Base-by-base conservation (phyloP, 2,329 filamentous ascomycete species). In the Aspergillus quadrilineatus region DNA sequence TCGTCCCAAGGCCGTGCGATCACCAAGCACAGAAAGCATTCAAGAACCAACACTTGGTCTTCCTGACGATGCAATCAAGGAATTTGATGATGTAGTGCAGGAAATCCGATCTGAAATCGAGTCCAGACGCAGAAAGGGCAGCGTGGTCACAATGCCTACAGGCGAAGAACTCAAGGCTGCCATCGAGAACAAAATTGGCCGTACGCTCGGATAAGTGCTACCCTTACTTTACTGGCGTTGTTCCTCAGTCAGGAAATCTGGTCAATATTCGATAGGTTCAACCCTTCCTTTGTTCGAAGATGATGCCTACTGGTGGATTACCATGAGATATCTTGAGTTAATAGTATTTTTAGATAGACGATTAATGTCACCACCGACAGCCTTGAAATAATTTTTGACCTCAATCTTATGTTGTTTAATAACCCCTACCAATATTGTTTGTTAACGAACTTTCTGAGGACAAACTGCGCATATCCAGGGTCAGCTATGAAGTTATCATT, bases 21-120 rank as follows among this genome's bases (percentile, higher is more conserved):
- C 79, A 1, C 68, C 78, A 8, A 87, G 85, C 66, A 77, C 80
- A 15, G 86, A 90, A 10, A 84, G 80, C 55, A 61, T 86, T 14
- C 79, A 79, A 45, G 81, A 85, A 53, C 89, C 89, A 0, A 81
- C 90, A 2, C 76, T 96, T 5, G 93, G 93, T 28, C 79, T 97
- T 37, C 88, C 90, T 1, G 85, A 85, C 61, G 92, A 97, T 69
- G 86, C 86, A 0, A 85, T 86, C 53, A 78, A 79, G 29, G 91
- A 95, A 65, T 80, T 95, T 48, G 87, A 89, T 57, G 90, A 94
- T 67, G 89, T 89, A 29, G 82, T 95, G 8, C 79, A 82, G 37
- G 90, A 96, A 76, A 81, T 96, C 51, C 85, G 80, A 67, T 79
- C 77, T 4, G 91, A 96, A 73, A 83, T 96, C 34, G 86, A 89